phyloP scores from a whole-genome alignment of 2,329 filamentous ascomycete species.

The Clarireedia paspali region DNA sequence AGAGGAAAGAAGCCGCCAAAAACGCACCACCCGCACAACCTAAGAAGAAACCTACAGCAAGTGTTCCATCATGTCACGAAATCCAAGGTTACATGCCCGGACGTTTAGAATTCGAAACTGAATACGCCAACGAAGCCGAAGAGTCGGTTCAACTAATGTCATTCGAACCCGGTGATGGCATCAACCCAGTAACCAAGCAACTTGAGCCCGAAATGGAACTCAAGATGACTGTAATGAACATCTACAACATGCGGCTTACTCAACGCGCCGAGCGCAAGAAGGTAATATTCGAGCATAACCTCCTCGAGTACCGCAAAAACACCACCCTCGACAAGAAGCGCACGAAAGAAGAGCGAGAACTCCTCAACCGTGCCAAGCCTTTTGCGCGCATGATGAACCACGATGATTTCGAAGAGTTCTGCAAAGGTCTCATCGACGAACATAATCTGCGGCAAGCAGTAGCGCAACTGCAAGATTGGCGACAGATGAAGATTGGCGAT shows the following conservation, averaged over 20 bases:
- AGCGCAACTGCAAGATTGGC: slow-evolving; percentile 87
- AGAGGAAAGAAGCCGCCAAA: slow-evolving; percentile 80
- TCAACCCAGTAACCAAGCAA: slow-evolving; percentile 76
- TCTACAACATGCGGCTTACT: slow-evolving; percentile 89
- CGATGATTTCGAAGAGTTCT: slow-evolving; percentile 80
- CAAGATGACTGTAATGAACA: slow-evolving; percentile 96
- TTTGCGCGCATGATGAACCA: slow-evolving; percentile 97
- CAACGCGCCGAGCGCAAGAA: slow-evolving; percentile 91
- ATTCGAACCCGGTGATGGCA: slow-evolving; percentile 90
- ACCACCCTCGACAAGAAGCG: slow-evolving; percentile 85
- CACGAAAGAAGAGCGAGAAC: slow-evolving; percentile 87
- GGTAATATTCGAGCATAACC: slow-evolving; percentile 89
- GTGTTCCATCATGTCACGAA: slow-evolving; percentile 92
- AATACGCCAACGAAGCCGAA: slow-evolving; percentile 96
- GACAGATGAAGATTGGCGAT: slow-evolving; percentile 74
- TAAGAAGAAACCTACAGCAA: slow-evolving; percentile 93
- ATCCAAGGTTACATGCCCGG: slow-evolving; percentile 99
- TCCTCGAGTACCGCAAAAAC: slow-evolving; percentile 92
- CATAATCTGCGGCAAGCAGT: slow-evolving; percentile 88
- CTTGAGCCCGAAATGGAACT: slow-evolving; percentile 94
- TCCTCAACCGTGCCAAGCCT: slow-evolving; percentile 89
- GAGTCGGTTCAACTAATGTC: slow-evolving; percentile 98
- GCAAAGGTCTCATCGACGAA: slow-evolving; percentile 80
- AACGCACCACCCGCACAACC: slow-evolving; percentile 75
- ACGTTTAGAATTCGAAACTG: slow-evolving; percentile 92